Percentiles rank a stretch among this genome's conserved stretches.
phyloP scores from a whole-genome alignment of 2,329 filamentous ascomycete genomes.

The Aspergillus puulaauensis region DNA sequence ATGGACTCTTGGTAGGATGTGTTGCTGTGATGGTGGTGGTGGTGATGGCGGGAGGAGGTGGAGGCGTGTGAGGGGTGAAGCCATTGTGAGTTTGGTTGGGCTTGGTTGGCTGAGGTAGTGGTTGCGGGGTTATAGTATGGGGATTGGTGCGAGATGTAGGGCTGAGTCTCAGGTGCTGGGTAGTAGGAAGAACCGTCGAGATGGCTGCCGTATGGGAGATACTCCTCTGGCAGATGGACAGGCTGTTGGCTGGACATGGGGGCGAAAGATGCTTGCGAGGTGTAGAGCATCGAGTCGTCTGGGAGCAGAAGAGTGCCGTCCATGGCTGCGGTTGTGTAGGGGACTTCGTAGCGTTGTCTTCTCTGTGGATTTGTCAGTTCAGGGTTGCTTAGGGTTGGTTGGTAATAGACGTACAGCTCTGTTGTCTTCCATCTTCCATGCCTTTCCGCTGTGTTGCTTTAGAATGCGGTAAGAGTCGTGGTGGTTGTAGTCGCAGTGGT shows the following conservation, averaged over 20 bases:
- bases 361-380: neutral
- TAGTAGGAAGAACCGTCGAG: neutral
- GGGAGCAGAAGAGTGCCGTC: neutral
- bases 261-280: neutral
- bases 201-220: neutral
- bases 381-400: neutral
- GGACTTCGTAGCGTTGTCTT: neutral
- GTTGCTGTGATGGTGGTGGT: neutral
- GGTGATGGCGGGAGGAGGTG: neutral
- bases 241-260: neutral
- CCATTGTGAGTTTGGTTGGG: neutral
- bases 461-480: neutral
- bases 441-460: neutral
- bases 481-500: neutral
- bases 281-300: constrained; percentile 6
- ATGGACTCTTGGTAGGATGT: neutral
- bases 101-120: neutral
- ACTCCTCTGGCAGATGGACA: neutral
- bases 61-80: constrained; percentile 3
- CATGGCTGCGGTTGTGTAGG: constrained; percentile 1
- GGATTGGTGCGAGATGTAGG: neutral
- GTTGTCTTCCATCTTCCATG: constrained; percentile 6
- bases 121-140: neutral
- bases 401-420: neutral
- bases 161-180: neutral